Base-by-base conservation (phyloP, 768 basidiomycete genomes). In the Psilocybe sp. region DNA sequence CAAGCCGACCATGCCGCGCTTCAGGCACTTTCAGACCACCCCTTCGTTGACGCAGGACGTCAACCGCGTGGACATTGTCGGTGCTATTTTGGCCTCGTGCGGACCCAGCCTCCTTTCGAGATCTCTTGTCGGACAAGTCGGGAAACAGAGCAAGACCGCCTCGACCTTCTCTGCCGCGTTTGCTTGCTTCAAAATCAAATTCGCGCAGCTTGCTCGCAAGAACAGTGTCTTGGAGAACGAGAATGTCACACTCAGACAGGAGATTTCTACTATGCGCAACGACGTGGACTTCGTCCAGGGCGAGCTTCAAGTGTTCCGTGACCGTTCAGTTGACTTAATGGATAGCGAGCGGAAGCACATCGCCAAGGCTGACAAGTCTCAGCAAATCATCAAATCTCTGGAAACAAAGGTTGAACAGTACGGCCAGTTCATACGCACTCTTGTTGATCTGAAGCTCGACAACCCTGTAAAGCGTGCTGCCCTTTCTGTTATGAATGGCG, bases 381-480 rank as follows among this genome's bases (percentile, higher is more conserved):
- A 65, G 46, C 60, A 64, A 35, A 64, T 56, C 38, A 59, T 62
- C 43, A 18, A 36, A 42, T 44, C 41, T 12, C 66, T 68, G 14
- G 59, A 61, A 18, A 47, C 58, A 11, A 57, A 63, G 50, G 51
- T 69, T 10, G 61, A 55, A 31, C 68, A 70, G 40, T 60, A 65
- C 14, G 65, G 69, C 46, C 54, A 59, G 28, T 73, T 74, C 41
- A 64, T 72, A n/a, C 58, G 60, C 33, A 60, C 69, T 14, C 64
- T 76, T 55, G 59, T 71, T 15, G 68, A 70, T 51, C 57, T 70
- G 35, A 66, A 67, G 13, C 56, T 71, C 12, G 62, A 70, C 44
- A 64, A 66, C 2, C 62, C 64, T 31, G 62, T 69, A 16, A 59
- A 57, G 15, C 59, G 56, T 33, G 71, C 70, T 7, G 61, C 64